These are phyloP conservation scores for Colletotrichum shisoi DNA, from an alignment of 2,329 filamentous ascomycete genomes.

Conservation along the genomic window DNA sequence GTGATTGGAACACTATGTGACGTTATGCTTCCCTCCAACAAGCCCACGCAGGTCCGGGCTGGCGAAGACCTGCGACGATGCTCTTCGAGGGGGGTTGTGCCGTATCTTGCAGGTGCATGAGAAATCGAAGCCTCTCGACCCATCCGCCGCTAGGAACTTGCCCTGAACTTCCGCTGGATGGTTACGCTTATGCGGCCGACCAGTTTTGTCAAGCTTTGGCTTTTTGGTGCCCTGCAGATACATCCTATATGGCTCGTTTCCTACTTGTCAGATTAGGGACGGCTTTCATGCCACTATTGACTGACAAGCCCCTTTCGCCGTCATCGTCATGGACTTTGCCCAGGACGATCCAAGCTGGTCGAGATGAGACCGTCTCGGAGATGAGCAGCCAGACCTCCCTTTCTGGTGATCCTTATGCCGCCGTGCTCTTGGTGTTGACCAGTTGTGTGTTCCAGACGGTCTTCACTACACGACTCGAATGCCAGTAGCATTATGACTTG, in stretches of 20 bases:
- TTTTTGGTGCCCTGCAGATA: neutral
- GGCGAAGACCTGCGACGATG: constrained; percentile 16
- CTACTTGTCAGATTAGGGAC: neutral
- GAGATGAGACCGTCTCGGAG: constrained; percentile 32
- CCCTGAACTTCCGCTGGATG: constrained; percentile 30
- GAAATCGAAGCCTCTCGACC: constrained; percentile 14
- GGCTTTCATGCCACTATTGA: constrained; percentile 13
- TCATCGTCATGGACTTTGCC: constrained; percentile 7
- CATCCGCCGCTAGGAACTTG: constrained; percentile 29
- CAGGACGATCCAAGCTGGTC: neutral
- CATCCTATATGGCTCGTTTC: neutral
- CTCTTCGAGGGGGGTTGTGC: neutral
- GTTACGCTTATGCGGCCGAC: constrained; percentile 42
- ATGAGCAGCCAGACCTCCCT: constrained; percentile 13
- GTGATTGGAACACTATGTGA: constrained; percentile 24
- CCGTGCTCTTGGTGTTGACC: constrained; percentile 1
- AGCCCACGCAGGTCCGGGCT: constrained; percentile 31
- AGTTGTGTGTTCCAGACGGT: constrained; percentile 19
- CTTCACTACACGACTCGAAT: constrained; percentile 2
- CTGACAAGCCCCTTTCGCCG: constrained; percentile 4
- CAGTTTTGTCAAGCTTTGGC: constrained; percentile 19
- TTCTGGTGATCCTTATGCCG: constrained; percentile 26
- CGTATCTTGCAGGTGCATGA: constrained; percentile 31
- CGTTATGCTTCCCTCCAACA: constrained; percentile 20
- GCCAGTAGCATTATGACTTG: constrained; percentile 32